phyloP scores from a whole-genome alignment of 2,329 filamentous ascomycete genomes.

The Hypoxylon sp. region DNA sequence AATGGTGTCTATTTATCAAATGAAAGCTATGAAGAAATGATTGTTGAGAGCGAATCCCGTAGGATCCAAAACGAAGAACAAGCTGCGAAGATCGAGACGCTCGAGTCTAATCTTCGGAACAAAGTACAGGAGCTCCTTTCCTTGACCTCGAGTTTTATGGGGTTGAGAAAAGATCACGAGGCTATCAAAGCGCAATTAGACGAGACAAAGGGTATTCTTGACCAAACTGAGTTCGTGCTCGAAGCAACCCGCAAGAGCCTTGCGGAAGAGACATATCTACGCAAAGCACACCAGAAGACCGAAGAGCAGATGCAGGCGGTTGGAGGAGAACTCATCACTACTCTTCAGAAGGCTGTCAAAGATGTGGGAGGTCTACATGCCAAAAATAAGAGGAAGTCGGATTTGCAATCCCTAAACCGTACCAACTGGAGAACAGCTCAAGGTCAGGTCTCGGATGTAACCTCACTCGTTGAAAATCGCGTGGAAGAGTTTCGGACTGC shows the following conservation, averaged over 20 bases:
- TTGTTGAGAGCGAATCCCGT: slow-evolving; percentile 90
- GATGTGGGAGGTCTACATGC: slow-evolving; percentile 87
- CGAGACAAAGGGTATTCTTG: slow-evolving; percentile 83
- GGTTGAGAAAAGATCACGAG: slow-evolving; percentile 91
- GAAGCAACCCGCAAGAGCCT: slow-evolving; percentile 81
- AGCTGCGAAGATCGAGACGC: slow-evolving; percentile 88
- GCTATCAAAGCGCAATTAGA: slow-evolving; percentile 79
- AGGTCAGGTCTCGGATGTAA: slow-evolving; percentile 81
- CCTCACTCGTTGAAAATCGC: slow-evolving; percentile 80
- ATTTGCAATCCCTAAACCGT: slow-evolving; percentile 85
- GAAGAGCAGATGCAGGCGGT: slow-evolving; percentile 82
- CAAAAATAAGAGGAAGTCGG: slow-evolving; percentile 88
- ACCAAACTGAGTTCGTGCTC: slow-evolving; percentile 89
- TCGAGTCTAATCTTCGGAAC: slow-evolving; percentile 91
- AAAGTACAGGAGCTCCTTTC: slow-evolving; percentile 94
- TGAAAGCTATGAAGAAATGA: slow-evolving; percentile 91
- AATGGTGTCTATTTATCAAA: slow-evolving; percentile 96
- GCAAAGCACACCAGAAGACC: slow-evolving; percentile 88
- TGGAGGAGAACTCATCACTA: slow-evolving; percentile 82
- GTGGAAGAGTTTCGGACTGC: slow-evolving; percentile 80
- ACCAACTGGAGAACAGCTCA: slow-evolving; percentile 84
- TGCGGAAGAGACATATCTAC: slow-evolving; percentile 82
- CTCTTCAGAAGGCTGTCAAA: slow-evolving; percentile 81
- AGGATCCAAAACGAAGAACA: slow-evolving; percentile 94
- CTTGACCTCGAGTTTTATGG: slow-evolving; percentile 88